Conservation (phyloP, 2,329 filamentous ascomycete species). For the Cladosporium sp. region DNA sequence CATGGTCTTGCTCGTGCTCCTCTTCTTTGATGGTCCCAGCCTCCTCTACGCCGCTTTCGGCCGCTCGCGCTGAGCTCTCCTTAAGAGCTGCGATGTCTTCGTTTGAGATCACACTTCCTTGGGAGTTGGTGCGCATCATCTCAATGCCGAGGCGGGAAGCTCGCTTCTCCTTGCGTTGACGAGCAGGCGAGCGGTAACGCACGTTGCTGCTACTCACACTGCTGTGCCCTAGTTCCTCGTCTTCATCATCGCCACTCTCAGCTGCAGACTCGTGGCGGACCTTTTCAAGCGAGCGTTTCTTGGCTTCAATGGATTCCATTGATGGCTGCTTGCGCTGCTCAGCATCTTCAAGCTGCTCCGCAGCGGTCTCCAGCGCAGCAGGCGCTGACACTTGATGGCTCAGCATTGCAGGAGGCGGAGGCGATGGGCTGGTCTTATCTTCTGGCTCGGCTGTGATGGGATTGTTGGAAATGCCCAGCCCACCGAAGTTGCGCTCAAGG, state of each 20-base stretch:
- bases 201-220: constrained; percentile 28
- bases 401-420: constrained; percentile 52
- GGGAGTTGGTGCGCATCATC: constrained; percentile 97
- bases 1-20: constrained; percentile 18
- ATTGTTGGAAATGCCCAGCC: constrained; percentile 65
- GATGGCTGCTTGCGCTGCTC: constrained; percentile 65
- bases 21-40: constrained; percentile 43
- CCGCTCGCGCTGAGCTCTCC: constrained; percentile 25
- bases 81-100: constrained; percentile 46
- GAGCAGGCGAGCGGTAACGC: constrained; percentile 20
- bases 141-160: constrained; percentile 87
- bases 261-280: constrained; percentile 68
- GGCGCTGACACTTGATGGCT: constrained; percentile 69
- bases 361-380: constrained; percentile 38
- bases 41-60: constrained; percentile 21
- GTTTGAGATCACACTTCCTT: constrained; percentile 69
- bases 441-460: constrained; percentile 29
- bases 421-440: constrained; percentile 25
- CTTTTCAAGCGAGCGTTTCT: constrained; percentile 74
- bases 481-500: constrained; percentile 55
- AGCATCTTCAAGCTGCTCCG: constrained; percentile 6
- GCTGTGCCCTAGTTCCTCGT: constrained; percentile 75
- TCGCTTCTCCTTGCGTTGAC: constrained; percentile 45
- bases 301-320: constrained; percentile 71
- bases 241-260: constrained; percentile 92